A percentile compares a stretch with the other conserved stretches of the same genome.
These are phyloP conservation scores for Monilinia aucupariae DNA, from an alignment of 2,329 filamentous ascomycete species.

Conservation along the genomic window DNA sequence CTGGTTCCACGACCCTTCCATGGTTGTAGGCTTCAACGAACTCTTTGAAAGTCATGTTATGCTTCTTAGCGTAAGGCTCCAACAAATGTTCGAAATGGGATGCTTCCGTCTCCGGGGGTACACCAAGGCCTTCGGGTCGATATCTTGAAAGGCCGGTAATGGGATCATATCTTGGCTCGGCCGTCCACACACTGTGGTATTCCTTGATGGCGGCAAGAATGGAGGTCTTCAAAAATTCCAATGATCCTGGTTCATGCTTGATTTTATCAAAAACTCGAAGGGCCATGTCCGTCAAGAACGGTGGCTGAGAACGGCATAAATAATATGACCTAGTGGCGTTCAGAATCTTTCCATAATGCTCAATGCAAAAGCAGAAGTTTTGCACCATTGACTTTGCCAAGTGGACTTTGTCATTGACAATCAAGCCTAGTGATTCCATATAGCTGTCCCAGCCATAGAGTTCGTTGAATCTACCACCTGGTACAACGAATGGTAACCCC, in stretches of 20 bases:
- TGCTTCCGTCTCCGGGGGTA: conserved; percentile 52
- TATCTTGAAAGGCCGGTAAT: conserved; percentile 49
- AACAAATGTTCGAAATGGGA: conserved; percentile 47
- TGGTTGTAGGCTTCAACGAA: conserved; percentile 88
- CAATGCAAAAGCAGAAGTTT: conserved; percentile 97
- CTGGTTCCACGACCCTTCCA: conserved; percentile 69
- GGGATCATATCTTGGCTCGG: conserved; percentile 43
- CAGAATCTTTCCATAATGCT: conserved; percentile 96
- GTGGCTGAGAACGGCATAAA: conserved; percentile 86
- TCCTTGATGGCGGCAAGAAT: conserved; percentile 92
- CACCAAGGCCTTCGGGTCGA: conserved; percentile 46
- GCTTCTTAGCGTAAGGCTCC: conserved; percentile 43
- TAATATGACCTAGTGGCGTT: conserved; percentile 98
- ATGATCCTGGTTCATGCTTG: conserved; percentile 59
- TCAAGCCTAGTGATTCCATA: conserved; percentile 88
- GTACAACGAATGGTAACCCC: conserved; percentile 93
- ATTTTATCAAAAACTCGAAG: conserved; percentile 90
- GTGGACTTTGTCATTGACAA: conserved; percentile 79
- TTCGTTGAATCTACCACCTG: conserved; percentile 95
- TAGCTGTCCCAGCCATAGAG: conserved; percentile 99
- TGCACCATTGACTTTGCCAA: conserved; percentile 90
- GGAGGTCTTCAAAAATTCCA: conserved; percentile 74
- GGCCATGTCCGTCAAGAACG: conserved; percentile 96
- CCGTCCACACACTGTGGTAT: conserved; percentile 34
- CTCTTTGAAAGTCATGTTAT: conserved; percentile 73